Base-by-base conservation (phyloP, 2,329 filamentous ascomycete species). In the Cladobotryum protrusum region DNA sequence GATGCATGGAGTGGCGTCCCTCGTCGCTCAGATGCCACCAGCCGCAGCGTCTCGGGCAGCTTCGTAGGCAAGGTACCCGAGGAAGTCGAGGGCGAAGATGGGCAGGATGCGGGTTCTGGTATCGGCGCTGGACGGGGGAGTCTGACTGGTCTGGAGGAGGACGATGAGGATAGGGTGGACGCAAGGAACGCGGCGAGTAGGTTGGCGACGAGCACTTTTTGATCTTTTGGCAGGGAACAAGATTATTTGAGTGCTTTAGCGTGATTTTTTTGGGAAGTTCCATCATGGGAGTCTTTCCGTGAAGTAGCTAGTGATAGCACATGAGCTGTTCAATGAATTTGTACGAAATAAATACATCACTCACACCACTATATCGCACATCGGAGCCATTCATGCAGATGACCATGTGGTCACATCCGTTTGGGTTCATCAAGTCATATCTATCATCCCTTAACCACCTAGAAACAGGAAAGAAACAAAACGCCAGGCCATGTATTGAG, bases 1-100 rank as follows among this genome's bases (percentile, higher is more conserved):
- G 93, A 99, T 67, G 86, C 93, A 14, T 99, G 93, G 93, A 96
- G 89, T 61, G 93, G 93, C 51, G 90, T 96, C 24, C 89, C 91
- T 34, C 81, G 93, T 54, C 81, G 88, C 49, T 83, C 85, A 29
- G 89, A 95, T 59, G 85, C 83, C n/a, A 70, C 89, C 49, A 86
- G 80, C 62, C 79, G 90, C 59, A 91, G 85, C 63, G 77, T 91
- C 56, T 89, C 86, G 49, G 83, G 86, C 43, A 87, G 82, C 63
- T 79, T 87, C 56, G 79, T 84, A 55, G 73, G 79, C n/a, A 76
- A 78, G 24, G 72, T 84, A 9, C 73, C 76, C 13, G 85, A 88
- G 59, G 85, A 84, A 53, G 79, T 73, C 62, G 65, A 79, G 60
- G 67, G 66, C 52, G 70, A 79, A 59, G 69, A 73, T 48, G 61